Percentiles rank a stretch among this genome's conserved stretches.
Evolutionary conservation across 768 basidiomycete species (phyloP).

Genomic region (Leccinum imitatum): DNA sequence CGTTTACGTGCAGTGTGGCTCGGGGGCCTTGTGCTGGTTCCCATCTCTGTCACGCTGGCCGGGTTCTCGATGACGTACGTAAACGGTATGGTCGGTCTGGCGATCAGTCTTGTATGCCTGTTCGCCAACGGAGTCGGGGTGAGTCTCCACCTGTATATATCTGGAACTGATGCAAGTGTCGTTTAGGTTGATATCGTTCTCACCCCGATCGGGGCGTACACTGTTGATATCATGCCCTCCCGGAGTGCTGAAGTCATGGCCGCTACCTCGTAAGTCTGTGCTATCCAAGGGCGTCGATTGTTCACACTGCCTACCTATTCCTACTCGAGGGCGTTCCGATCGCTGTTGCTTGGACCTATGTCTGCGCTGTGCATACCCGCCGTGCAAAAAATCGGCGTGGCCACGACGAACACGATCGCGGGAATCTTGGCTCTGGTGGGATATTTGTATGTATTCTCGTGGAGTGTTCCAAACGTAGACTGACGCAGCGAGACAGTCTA

Average conservation of each 20-base stretch:
- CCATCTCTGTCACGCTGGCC: constrained; percentile 47
- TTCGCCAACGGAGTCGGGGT: constrained; percentile 69
- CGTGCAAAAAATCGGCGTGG: constrained; percentile 52
- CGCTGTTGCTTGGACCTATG: constrained; percentile 16
- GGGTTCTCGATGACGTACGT: constrained; percentile 56
- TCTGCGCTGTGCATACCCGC: constrained; percentile 35
- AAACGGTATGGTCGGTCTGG: constrained; percentile 47
- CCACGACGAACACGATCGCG: constrained; percentile 44
- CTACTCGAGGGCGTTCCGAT: constrained; percentile 20
- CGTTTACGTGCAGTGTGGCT: constrained; percentile 53
- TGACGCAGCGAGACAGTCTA: constrained; percentile 36
- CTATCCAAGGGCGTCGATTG: neutral
- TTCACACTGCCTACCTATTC: neutral
- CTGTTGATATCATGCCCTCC: constrained; percentile 57
- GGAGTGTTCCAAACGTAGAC: neutral
- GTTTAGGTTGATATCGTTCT: constrained; percentile 55
- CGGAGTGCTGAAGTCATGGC: constrained; percentile 66
- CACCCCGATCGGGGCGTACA: constrained; percentile 54
- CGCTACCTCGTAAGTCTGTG: constrained; percentile 46
- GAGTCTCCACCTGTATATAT: constrained; percentile 15
- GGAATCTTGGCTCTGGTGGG: constrained; percentile 50
- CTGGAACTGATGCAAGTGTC: neutral
- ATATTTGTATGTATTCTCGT: constrained; percentile 44
- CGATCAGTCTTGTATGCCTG: constrained; percentile 50
- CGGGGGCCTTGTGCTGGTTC: constrained; percentile 49